These are phyloP conservation scores for Suillus discolor DNA, from an alignment of 768 basidiomycete species.

Conservation along the genomic window DNA sequence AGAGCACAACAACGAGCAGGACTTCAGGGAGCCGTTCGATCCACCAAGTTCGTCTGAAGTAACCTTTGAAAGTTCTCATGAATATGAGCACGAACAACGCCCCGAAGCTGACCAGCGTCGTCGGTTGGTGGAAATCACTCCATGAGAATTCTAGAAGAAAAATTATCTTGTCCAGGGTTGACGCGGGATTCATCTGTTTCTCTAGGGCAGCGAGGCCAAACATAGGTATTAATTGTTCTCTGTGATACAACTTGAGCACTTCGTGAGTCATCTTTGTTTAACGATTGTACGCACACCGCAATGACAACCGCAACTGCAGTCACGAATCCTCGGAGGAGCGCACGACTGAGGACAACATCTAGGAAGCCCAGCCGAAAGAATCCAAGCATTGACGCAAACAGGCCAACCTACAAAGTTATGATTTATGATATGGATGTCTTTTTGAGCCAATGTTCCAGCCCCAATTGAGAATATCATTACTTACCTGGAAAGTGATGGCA, in stretches of 20 bases:
- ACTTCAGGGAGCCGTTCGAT: constrained; percentile 90
- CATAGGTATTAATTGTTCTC: constrained; percentile 89
- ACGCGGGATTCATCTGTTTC: constrained; percentile 56
- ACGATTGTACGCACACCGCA: constrained; percentile 57
- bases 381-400: constrained; percentile 85
- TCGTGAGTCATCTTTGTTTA: background rate
- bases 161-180: constrained; percentile 73
- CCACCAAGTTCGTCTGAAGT: constrained; percentile 63
- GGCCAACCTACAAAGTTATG: constrained; percentile 58
- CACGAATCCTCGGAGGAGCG: constrained; percentile 85
- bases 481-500: constrained; percentile 81
- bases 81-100: constrained; percentile 68
- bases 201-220: constrained; percentile 70
- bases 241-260: constrained; percentile 26
- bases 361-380: constrained; percentile 90
- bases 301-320: constrained; percentile 86
- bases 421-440: background rate
- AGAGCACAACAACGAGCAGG: constrained; percentile 78
- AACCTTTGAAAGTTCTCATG: constrained; percentile 57
- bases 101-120: constrained; percentile 74
- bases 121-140: constrained; percentile 60
- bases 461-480: constrained; percentile 36
- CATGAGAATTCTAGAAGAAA: constrained; percentile 70
- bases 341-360: constrained; percentile 90
- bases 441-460: background rate